Evolutionary conservation across 2,329 filamentous ascomycete species (phyloP).

Genomic region (Colletotrichum magnum): DNA sequence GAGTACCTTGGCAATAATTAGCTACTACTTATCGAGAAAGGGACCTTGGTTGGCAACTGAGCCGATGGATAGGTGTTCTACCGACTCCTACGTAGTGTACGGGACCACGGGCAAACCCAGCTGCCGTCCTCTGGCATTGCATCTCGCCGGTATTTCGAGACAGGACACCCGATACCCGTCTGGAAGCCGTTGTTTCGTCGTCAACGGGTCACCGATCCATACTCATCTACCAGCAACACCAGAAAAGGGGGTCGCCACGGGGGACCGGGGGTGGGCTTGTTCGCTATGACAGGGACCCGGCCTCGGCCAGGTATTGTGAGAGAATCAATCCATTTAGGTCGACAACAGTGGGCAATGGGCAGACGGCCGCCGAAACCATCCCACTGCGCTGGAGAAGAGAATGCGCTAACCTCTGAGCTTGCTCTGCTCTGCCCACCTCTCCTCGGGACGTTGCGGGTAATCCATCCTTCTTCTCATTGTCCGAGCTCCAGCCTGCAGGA

Average conservation of each 20-base stretch:
- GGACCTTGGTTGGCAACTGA: too few species aligned
- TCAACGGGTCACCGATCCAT: slow-evolving; percentile 32
- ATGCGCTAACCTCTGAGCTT: too few species aligned
- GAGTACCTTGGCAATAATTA: too few species aligned
- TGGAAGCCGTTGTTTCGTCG: slow-evolving; percentile 35
- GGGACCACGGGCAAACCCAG: too few species aligned
- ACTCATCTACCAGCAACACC: slow-evolving; percentile 34
- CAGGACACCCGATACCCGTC: slow-evolving; percentile 25
- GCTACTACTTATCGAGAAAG: too few species aligned
- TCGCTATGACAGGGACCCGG: slow-evolving; percentile 29
- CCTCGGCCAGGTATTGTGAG: background rate
- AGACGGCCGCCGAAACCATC: slow-evolving; percentile 29
- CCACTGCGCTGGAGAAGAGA: slow-evolving; percentile 17
- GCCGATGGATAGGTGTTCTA: too few species aligned
- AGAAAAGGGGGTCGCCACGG: slow-evolving; percentile 31
- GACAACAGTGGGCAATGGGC: slow-evolving; percentile 31
- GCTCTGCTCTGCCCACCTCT: too few species aligned
- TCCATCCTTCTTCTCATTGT: too few species aligned
- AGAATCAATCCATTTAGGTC: too few species aligned
- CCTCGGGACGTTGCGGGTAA: too few species aligned
- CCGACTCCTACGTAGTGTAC: too few species aligned
- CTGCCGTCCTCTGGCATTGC: slow-evolving; percentile 7
- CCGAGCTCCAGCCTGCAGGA: background rate
- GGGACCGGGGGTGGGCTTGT: too few species aligned
- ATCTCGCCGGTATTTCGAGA: slow-evolving; percentile 22